Percentiles rank a stretch among this genome's conserved stretches.
Evolutionary conservation across 1,139 yeast species (phyloP).

Genomic region (Taiozyma onychis): DNA sequence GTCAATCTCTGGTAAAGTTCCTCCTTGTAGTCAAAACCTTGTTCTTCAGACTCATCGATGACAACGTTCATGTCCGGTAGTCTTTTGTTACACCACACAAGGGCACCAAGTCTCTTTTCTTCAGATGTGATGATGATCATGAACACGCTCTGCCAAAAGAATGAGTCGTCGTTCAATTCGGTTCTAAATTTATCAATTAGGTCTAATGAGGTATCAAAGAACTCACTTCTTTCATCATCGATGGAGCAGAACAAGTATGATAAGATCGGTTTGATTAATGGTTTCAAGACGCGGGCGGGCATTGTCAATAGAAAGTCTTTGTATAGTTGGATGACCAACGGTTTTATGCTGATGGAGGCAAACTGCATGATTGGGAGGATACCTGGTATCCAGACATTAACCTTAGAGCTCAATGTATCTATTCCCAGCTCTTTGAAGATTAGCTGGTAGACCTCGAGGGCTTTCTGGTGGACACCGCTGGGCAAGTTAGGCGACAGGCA

Average conservation of each 20-base stretch:
- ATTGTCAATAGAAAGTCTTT: slow-evolving; percentile 50
- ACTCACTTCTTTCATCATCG: slow-evolving; percentile 88
- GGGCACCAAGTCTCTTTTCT: slow-evolving; percentile 78
- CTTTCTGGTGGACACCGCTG: slow-evolving; percentile 90
- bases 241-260: slow-evolving; percentile 79
- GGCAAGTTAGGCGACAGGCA: slow-evolving; percentile 81
- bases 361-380: slow-evolving; percentile 77
- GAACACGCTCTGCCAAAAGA: slow-evolving; percentile 84
- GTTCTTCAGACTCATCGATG: slow-evolving; percentile 21
- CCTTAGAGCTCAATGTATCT: slow-evolving; percentile 43
- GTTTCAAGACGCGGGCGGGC: slow-evolving; percentile 42
- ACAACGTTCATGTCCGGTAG: slow-evolving; percentile 50
- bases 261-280: slow-evolving; percentile 61
- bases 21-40: slow-evolving; percentile 8
- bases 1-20: slow-evolving; percentile 5
- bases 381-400: slow-evolving; percentile 84
- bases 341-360: slow-evolving; percentile 85
- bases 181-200: slow-evolving; percentile 55
- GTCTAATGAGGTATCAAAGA: slow-evolving; percentile 53
- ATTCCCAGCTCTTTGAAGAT: slow-evolving; percentile 59
- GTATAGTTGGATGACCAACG: slow-evolving; percentile 60
- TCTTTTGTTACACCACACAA: slow-evolving; percentile 65
- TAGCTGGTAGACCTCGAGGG: slow-evolving; percentile 68
- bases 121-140: slow-evolving; percentile 70
- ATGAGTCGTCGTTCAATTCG: slow-evolving; percentile 59